Evolutionary conservation across 495 filamentous ascomycete genomes (phyloP), one percentile per base, ranked within the genome.

Genomic region (Penicillium atrosanguineum): DNA sequence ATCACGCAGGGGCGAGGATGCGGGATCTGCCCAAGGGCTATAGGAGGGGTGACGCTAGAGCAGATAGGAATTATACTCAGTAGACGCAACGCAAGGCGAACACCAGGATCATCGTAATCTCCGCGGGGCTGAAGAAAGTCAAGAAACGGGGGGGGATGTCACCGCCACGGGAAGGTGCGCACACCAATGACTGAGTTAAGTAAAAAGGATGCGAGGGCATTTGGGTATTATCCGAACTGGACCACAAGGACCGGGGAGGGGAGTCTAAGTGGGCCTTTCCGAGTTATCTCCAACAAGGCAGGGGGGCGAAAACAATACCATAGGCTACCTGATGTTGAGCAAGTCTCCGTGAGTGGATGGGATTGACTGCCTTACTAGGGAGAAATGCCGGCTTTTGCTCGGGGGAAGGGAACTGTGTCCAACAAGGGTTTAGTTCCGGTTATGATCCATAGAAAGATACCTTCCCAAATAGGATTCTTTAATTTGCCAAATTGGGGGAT

Each of bases 21-120:
- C 36, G 38, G 36, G 28, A 28, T 44, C 21, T 31, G 28, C 50
- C 21, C 25, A 38, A 42, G 25, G 40, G 20, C 31, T 21, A 53
- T 11, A 31, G 38, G 16, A 44, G 47, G 44, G 51, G 34, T 39
- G 31, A 40, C 54, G 54, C 48, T 56, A 43, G 48, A 47, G 23
- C 19, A 44, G 23, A 40, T 39, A 41, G 45, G 26, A 46, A 41
- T 53, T 53, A 57, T 53, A 40, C 23, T 53, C 50, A 39, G 31
- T 14, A 52, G 29, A 41, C 42, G 44, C 48, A 47, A 57, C 47
- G 54, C 54, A 57, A 56, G 48, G 54, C 21, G 38, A 52, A 41
- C 25, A 34, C 19, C 39, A 50, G 25, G 18, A 36, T 18, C 19
- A 51, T 51, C 48, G 39, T 51, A 21, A 34, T 25, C 18, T 43